These are phyloP conservation scores for Priceomyces fermenticarens DNA, from an alignment of 805 yeast genomes.

Conservation along the genomic window DNA sequence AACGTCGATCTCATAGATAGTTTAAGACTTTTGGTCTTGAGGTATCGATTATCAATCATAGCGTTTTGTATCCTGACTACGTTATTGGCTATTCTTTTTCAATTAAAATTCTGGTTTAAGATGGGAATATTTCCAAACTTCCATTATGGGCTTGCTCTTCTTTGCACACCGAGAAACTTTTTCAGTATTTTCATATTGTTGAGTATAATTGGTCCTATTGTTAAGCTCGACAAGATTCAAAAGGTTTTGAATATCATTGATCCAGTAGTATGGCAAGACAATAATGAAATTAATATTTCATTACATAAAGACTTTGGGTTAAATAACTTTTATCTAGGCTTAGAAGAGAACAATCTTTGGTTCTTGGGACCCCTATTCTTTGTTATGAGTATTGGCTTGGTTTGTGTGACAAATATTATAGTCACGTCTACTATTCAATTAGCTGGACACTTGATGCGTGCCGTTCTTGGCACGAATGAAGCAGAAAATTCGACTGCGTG, in stretches of 20 bases:
- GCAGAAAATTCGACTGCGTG: not conserved
- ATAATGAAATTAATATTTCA: constrained; percentile 42
- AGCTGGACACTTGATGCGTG: no score
- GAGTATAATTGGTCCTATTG: constrained; percentile 38
- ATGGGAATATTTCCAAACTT: constrained; percentile 28
- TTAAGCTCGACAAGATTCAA: constrained; percentile 33
- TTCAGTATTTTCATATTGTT: constrained; percentile 18
- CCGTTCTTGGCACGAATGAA: not conserved
- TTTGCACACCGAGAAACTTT: constrained; percentile 18
- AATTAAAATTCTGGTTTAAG: constrained; percentile 44
- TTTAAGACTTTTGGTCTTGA: constrained; percentile 63
- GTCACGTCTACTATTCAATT: not conserved
- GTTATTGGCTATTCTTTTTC: constrained; percentile 50
- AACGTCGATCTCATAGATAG: constrained; percentile 57
- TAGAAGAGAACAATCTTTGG: constrained; percentile 54
- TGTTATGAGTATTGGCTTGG: constrained; percentile 43
- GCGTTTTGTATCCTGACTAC: constrained; percentile 66
- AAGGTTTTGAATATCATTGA: constrained; percentile 43
- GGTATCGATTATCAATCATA: constrained; percentile 74
- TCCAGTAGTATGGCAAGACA: constrained; percentile 50
- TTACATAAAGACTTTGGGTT: constrained; percentile 29
- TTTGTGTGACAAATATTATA: constrained; percentile 22
- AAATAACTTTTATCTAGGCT: constrained; percentile 66
- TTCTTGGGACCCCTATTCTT: constrained; percentile 59
- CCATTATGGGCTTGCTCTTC: constrained; percentile 34